Conservation (phyloP, 768 basidiomycete genomes). For the Lactarius psammicola region DNA sequence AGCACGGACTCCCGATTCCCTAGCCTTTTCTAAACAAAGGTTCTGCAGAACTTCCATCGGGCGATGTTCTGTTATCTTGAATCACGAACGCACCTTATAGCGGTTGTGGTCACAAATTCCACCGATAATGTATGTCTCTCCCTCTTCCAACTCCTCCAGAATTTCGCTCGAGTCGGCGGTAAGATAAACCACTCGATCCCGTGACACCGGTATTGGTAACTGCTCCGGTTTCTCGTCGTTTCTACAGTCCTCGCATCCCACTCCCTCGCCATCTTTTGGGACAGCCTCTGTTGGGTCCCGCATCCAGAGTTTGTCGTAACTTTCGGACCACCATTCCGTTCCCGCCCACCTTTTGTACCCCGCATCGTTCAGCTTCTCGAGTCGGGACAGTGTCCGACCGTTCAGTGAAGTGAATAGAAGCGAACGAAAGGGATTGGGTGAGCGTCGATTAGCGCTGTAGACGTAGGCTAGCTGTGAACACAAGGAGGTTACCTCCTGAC, state of each 20-base stretch:
- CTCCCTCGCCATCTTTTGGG: not conserved
- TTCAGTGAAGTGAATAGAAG: constrained; percentile 80
- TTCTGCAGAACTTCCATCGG: constrained; percentile 48
- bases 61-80: not conserved
- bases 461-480: constrained; percentile 88
- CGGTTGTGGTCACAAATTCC: constrained; percentile 96
- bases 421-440: constrained; percentile 63
- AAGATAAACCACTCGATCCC: constrained; percentile 74
- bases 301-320: constrained; percentile 69
- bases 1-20: constrained; percentile 67
- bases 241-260: constrained; percentile 15
- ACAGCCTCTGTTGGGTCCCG: constrained; percentile 20
- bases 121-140: constrained; percentile 92
- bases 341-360: constrained; percentile 77
- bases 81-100: constrained; percentile 63
- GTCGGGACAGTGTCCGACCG: constrained; percentile 61
- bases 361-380: constrained; percentile 63
- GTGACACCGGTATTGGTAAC: constrained; percentile 19
- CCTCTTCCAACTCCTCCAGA: constrained; percentile 74
- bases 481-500: constrained; percentile 87
- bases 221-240: constrained; percentile 7
- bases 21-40: constrained; percentile 86
- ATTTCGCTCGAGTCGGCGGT: constrained; percentile 93
- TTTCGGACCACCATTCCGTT: constrained; percentile 80
- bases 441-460: constrained; percentile 81